Evolutionary conservation across 257 asterid species (phyloP).

Genomic region (Solanum medicagineum): DNA sequence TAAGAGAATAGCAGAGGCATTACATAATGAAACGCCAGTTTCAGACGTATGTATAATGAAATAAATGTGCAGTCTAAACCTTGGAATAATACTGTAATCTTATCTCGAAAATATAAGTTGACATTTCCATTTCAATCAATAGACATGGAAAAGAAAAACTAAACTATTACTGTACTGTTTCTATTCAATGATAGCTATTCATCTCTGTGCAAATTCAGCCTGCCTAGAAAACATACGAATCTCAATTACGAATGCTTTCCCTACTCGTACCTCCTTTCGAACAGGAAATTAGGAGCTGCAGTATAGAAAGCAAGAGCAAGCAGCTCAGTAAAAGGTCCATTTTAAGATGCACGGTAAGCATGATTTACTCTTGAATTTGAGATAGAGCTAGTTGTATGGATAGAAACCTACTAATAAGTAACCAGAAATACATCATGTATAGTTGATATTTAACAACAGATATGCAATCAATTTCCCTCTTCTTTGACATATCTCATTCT

Average conservation of each 20-base stretch:
- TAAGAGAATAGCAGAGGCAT: constrained; percentile 32
- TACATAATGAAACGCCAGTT: constrained; percentile 7
- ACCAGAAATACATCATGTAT: too few species aligned
- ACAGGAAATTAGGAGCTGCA: constrained; percentile 88
- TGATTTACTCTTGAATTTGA: too few species aligned
- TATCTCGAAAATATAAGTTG: background rate
- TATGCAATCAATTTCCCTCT: too few species aligned
- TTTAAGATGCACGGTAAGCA: background rate
- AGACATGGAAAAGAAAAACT: background rate
- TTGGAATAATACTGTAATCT: background rate
- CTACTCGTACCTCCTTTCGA: constrained; percentile 68
- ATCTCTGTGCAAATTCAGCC: background rate
- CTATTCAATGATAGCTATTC: background rate
- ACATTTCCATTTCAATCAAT: background rate
- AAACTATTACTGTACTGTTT: background rate
- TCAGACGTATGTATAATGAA: background rate
- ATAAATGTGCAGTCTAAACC: background rate
- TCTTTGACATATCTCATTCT: too few species aligned
- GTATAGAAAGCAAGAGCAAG: background rate
- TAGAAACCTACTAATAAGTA: too few species aligned
- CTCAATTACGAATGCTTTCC: background rate
- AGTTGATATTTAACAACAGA: too few species aligned
- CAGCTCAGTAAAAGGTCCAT: background rate
- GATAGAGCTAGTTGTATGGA: too few species aligned
- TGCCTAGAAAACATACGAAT: background rate